Base-by-base conservation (phyloP, 1,284 basidiomycete species). In the Ustilago bromivora region DNA sequence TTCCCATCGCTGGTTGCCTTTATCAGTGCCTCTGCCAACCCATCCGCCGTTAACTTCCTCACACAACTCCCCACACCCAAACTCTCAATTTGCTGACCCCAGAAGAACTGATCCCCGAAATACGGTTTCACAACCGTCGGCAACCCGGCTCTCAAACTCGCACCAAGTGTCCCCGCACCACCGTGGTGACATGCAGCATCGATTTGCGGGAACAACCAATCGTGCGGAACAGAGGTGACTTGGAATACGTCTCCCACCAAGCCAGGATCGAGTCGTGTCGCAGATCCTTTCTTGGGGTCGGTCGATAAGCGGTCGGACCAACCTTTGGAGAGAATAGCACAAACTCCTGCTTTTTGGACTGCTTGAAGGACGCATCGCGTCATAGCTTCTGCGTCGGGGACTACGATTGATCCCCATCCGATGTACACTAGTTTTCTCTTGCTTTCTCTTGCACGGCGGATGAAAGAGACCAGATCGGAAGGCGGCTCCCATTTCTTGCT, bases 351-450 rank as follows among this genome's bases (percentile, higher is more conserved):
- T 28, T 79, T 62, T 15, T 92, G 86, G 54, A 98, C 92, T 9
- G 96, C 94, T 54, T 97, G 93, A 49, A 96, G 90, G 57, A 99
- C 92, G 82, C 91, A 93, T 53, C 91, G 91, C 0, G 95, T 98
- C 92, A 98, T 95, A 47, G 90, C 90, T 80, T 91, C 92, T 1
- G 96, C 95, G 86, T 99, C 95, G 11, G 94, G 92, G 23, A 99
- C 96, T 57, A 99, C 95, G 72, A 98, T 96, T 69, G 95, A 97
- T n/a, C 96, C 96, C 85, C 98, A 99, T 32, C 96, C 96, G 78
- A 99, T 95, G 88, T 98, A 99, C 6, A 98, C 95, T 35, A 99
- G 89, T 88, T 96, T 98, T 89, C 94, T 94, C 67, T 90, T 90
- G 23, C 88, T 87, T 40, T 88, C 88, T 78, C 91, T 92, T 6